Conservation (phyloP, 164 flowering plant species). For the Amborella trichopoda region DNA sequence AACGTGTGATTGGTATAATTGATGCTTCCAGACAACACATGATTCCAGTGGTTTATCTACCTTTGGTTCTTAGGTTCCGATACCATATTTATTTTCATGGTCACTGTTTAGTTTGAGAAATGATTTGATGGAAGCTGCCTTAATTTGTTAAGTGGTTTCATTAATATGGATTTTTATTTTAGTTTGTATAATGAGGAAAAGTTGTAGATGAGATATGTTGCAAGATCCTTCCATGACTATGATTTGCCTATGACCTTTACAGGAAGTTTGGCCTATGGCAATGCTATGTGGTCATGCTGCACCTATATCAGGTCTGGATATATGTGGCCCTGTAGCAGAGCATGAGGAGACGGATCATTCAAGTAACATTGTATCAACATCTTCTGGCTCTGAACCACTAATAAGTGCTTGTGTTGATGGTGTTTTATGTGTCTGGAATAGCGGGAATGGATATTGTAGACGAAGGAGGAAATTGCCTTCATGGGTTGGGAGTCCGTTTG, state of each 20-base stretch:
- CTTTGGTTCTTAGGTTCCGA: too few relatives aligned
- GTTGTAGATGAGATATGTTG: background rate
- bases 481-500: constrained; percentile 75
- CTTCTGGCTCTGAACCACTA: constrained; percentile 37
- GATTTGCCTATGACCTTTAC: constrained; percentile 8
- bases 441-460: constrained; percentile 79
- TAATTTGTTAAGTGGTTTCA: background rate
- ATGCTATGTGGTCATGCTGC: constrained; percentile 89
- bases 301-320: constrained; percentile 52
- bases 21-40: too few relatives aligned
- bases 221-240: too few relatives aligned
- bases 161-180: background rate
- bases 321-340: constrained; percentile 50
- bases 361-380: constrained; percentile 17
- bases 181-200: background rate
- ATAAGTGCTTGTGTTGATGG: constrained; percentile 90
- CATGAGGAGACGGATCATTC: constrained; percentile 17
- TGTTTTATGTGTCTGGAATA: constrained; percentile 89
- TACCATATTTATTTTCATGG: background rate
- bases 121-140: background rate
- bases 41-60: too few relatives aligned
- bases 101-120: background rate
- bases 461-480: constrained; percentile 79
- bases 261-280: constrained; percentile 74
- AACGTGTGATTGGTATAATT: too few relatives aligned